Conservation (phyloP, 2,329 filamentous ascomycete genomes). For the Aspergillus sp. region DNA sequence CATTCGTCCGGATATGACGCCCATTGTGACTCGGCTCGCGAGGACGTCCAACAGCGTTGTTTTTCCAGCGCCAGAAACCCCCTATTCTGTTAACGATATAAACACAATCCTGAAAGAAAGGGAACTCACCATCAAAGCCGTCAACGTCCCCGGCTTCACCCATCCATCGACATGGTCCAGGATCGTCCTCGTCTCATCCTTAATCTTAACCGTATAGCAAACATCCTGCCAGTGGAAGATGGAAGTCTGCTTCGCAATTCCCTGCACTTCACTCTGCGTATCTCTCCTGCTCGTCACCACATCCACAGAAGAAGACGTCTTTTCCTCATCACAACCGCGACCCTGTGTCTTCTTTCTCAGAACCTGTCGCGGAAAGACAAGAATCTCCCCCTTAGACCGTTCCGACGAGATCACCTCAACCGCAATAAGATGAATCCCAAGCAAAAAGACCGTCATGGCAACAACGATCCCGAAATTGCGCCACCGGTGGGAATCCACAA, state of each 20-base stretch:
- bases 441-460: constrained; percentile 61
- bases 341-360: too few species aligned
- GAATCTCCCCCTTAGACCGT: constrained; percentile 64
- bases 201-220: constrained; percentile 80
- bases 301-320: too few species aligned
- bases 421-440: constrained; percentile 52
- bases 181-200: constrained; percentile 70
- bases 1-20: constrained; percentile 85
- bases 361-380: constrained; percentile 57
- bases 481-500: constrained; percentile 62
- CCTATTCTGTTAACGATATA: constrained; percentile 18
- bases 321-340: too few species aligned
- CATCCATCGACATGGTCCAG: constrained; percentile 85
- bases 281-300: too few species aligned
- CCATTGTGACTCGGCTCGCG: constrained; percentile 82
- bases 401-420: constrained; percentile 46
- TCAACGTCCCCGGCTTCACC: constrained; percentile 89
- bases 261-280: not conserved
- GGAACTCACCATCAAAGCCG: constrained; percentile 67
- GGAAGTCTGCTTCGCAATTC: constrained; percentile 60
- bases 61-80: constrained; percentile 89
- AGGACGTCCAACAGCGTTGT: constrained; percentile 86
- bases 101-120: too few species aligned
- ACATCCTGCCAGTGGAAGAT: constrained; percentile 86
- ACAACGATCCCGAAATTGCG: constrained; percentile 67